Conservation (phyloP, 192 early-diverging fungal species). For the Entomortierella beljakovae region DNA sequence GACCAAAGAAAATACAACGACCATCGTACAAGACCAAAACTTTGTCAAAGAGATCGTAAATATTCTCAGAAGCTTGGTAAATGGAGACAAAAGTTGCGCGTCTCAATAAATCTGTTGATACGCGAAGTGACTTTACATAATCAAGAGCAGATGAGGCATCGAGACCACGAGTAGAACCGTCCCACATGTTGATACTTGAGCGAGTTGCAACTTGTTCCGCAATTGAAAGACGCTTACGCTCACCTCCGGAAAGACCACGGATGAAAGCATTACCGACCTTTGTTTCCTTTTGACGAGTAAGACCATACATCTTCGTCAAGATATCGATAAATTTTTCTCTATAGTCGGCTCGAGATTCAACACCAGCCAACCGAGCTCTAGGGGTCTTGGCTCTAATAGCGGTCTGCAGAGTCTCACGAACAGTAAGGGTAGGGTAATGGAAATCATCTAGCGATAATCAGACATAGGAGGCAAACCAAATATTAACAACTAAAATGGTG, state of each 20-base stretch:
- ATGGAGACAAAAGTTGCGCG: conserved; percentile 73
- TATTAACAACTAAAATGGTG: conserved; percentile 77
- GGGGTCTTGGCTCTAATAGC: conserved; percentile 81
- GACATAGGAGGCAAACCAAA: conserved; percentile 70
- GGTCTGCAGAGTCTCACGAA: conserved; percentile 81
- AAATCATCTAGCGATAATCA: conserved; percentile 76
- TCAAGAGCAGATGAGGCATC: conserved; percentile 87
- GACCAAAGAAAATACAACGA: conserved; percentile 78
- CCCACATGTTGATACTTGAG: conserved; percentile 70
- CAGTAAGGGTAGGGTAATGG: conserved; percentile 82
- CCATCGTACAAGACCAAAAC: conserved; percentile 76
- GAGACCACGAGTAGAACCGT: conserved; percentile 79
- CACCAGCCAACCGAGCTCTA: conserved; percentile 62
- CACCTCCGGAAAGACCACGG: conserved; percentile 81
- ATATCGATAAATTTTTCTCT: conserved; percentile 63
- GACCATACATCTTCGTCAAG: conserved; percentile 68
- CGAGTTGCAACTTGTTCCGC: conserved; percentile 79
- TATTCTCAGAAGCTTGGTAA: conserved; percentile 84
- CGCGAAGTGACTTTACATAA: conserved; percentile 80
- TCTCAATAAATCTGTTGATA: conserved; percentile 74
- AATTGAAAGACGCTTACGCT: conserved; percentile 82
- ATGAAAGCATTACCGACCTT: conserved; percentile 80
- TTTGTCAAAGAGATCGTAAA: conserved; percentile 80
- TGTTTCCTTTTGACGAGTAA: conserved; percentile 76
- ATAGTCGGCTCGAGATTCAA: conserved; percentile 65